Conservation (phyloP, 257 asterid genomes). For the Solanum rostratum region DNA sequence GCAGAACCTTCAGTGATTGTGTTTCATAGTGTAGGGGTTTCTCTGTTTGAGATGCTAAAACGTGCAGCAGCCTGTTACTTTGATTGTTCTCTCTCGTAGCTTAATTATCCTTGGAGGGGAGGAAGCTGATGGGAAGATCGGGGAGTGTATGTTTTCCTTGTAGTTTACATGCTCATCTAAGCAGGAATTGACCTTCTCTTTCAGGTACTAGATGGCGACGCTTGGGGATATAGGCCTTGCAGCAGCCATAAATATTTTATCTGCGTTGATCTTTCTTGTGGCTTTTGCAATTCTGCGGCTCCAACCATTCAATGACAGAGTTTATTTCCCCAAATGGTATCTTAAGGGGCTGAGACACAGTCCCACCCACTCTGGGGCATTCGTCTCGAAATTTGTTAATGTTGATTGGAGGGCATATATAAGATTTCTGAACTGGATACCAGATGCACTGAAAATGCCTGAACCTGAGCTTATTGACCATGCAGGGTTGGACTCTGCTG, state of each 20-base stretch:
- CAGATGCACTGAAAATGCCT: slow-evolving; percentile 94
- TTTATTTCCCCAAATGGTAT: slow-evolving; percentile 96
- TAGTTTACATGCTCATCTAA: not conserved
- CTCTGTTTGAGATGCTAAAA: not conserved
- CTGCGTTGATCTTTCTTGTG: slow-evolving; percentile 58
- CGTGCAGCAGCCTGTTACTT: not conserved
- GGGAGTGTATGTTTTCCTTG: not conserved
- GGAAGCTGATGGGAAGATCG: not conserved
- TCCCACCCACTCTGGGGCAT: slow-evolving; percentile 58
- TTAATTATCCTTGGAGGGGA: not conserved
- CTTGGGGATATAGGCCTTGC: slow-evolving; percentile 80
- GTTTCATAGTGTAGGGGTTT: not conserved
- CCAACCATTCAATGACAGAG: slow-evolving; percentile 92
- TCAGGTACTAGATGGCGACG: slow-evolving; percentile 60
- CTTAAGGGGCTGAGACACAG: slow-evolving; percentile 86
- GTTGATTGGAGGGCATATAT: slow-evolving; percentile 85
- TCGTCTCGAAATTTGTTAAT: slow-evolving; percentile 52
- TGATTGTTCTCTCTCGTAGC: not conserved
- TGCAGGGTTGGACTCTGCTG: slow-evolving; percentile 93
- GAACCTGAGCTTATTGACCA: slow-evolving; percentile 93
- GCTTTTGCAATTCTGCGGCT: slow-evolving; percentile 80
- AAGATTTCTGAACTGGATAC: slow-evolving; percentile 86
- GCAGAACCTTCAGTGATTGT: not conserved
- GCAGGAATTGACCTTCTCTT: not conserved
- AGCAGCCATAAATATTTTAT: slow-evolving; percentile 72